Evolutionary conservation across 1,139 yeast genomes (phyloP).

Genomic region (Kodamaea sp.): DNA sequence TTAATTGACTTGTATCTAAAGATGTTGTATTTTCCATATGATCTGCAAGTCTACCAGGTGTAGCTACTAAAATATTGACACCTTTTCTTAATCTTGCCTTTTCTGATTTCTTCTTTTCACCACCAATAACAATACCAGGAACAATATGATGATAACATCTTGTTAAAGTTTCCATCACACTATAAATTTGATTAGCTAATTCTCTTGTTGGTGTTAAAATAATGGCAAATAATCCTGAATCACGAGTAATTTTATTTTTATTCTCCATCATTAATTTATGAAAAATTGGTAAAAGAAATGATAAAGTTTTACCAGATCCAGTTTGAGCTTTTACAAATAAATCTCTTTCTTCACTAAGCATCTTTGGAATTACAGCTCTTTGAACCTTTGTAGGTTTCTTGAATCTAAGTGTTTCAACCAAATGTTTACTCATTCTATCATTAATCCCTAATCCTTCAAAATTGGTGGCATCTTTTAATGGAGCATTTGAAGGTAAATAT

Average conservation of each 20-base stretch:
- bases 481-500: conserved; percentile 77
- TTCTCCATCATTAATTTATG: conserved; percentile 58
- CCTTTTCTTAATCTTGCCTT: conserved; percentile 90
- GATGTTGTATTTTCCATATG: conserved; percentile 83
- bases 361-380: conserved; percentile 71
- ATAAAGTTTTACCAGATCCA: conserved; percentile 90
- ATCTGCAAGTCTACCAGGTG: conserved; percentile 90
- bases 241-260: conserved; percentile 50
- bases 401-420: conserved; percentile 57
- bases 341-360: conserved; percentile 56
- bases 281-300: conserved; percentile 81
- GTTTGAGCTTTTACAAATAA: conserved; percentile 91
- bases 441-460: conserved; percentile 72
- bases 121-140: conserved; percentile 93
- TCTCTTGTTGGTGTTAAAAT: conserved; percentile 92
- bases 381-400: conserved; percentile 83
- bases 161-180: conserved; percentile 67
- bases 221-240: conserved; percentile 84
- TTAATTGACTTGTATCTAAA: conserved; percentile 64
- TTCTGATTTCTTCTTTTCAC: conserved; percentile 89
- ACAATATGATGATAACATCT: conserved; percentile 79
- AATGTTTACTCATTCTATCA: conserved; percentile 49
- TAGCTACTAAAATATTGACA: conserved; percentile 81
- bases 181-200: conserved; percentile 85
- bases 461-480: conserved; percentile 61